These are phyloP conservation scores for Ceratocystis huliohia DNA, from an alignment of 2,329 filamentous ascomycete species.

Conservation along the genomic window DNA sequence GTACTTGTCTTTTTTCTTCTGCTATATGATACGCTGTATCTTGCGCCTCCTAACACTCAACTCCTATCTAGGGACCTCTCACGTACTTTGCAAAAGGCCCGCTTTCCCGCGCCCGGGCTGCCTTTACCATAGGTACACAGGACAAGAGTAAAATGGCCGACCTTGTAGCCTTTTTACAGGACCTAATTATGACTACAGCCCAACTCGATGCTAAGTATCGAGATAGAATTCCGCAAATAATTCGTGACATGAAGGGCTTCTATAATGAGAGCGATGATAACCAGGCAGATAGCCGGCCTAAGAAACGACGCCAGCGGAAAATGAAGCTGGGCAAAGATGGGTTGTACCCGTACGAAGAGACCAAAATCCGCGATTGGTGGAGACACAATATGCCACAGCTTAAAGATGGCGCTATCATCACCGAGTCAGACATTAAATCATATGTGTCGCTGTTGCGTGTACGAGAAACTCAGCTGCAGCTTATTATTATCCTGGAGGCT, in stretches of 20 bases:
- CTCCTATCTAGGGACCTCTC: constrained; percentile 47
- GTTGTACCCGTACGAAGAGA: constrained; percentile 54
- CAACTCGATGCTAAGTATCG: constrained; percentile 69
- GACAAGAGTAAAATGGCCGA: constrained; percentile 48
- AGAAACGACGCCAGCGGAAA: constrained; percentile 47
- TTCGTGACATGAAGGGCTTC: constrained; percentile 43
- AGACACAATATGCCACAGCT: constrained; percentile 39
- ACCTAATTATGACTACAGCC: constrained; percentile 51
- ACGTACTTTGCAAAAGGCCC: constrained; percentile 79
- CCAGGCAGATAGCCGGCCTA: constrained; percentile 27
- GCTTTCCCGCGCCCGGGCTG: constrained; percentile 58
- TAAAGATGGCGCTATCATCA: constrained; percentile 33
- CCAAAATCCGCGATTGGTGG: constrained; percentile 60
- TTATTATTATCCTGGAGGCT: constrained; percentile 67
- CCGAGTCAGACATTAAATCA: constrained; percentile 44
- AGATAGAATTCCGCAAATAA: constrained; percentile 52
- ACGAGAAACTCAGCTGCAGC: constrained; percentile 66
- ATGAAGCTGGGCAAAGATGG: constrained; percentile 56
- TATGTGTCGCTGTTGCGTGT: constrained; percentile 55
- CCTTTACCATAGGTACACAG: constrained; percentile 53
- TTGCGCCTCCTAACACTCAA: constrained; percentile 23
- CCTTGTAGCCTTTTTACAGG: constrained; percentile 55
- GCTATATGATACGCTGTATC: not conserved
- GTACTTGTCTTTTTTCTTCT: constrained; percentile 21
- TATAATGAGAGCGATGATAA: constrained; percentile 40